Percentiles rank a stretch among this genome's conserved stretches.
These are phyloP conservation scores for Aspergillus fumigatiaffinis DNA, from an alignment of 2,329 filamentous ascomycete genomes.

Conservation along the genomic window DNA sequence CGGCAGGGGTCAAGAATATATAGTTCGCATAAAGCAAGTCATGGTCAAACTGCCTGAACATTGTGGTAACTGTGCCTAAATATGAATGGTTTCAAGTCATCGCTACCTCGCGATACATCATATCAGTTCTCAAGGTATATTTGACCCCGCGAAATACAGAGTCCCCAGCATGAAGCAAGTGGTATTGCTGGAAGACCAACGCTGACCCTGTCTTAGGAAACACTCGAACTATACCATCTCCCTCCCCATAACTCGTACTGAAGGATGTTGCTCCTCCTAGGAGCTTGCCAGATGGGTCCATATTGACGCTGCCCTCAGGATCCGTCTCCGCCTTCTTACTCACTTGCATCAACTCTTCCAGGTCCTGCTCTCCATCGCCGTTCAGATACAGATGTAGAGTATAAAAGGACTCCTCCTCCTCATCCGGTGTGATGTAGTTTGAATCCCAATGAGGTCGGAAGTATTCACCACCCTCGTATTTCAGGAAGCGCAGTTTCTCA, in stretches of 20 bases:
- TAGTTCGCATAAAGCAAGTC: background rate
- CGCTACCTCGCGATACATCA: constrained; percentile 44
- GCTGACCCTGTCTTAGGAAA: constrained; percentile 50
- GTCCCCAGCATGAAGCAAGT: constrained; percentile 52
- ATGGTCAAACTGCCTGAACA: background rate
- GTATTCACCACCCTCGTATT: constrained; percentile 67
- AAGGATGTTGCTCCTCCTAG: constrained; percentile 55
- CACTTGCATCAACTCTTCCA: constrained; percentile 22
- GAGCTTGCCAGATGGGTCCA: constrained; percentile 31
- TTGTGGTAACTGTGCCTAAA: background rate
- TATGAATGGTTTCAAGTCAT: background rate
- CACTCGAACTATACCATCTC: constrained; percentile 37
- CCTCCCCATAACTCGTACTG: constrained; percentile 28
- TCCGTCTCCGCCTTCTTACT: constrained; percentile 12
- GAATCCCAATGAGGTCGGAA: constrained; percentile 71
- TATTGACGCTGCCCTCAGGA: constrained; percentile 16
- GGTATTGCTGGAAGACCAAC: constrained; percentile 54
- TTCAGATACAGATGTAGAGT: constrained; percentile 57
- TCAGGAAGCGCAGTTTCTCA: constrained; percentile 70
- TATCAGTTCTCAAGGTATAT: constrained; percentile 54
- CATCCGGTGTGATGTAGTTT: constrained; percentile 55
- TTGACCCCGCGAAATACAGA: constrained; percentile 52
- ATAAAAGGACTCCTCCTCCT: constrained; percentile 48
- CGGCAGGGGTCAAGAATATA: background rate
- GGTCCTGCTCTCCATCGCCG: constrained; percentile 38